These are phyloP conservation scores for Cupressus sempervirens DNA, from an alignment of 75 land plant genomes.

Conservation along the genomic window DNA sequence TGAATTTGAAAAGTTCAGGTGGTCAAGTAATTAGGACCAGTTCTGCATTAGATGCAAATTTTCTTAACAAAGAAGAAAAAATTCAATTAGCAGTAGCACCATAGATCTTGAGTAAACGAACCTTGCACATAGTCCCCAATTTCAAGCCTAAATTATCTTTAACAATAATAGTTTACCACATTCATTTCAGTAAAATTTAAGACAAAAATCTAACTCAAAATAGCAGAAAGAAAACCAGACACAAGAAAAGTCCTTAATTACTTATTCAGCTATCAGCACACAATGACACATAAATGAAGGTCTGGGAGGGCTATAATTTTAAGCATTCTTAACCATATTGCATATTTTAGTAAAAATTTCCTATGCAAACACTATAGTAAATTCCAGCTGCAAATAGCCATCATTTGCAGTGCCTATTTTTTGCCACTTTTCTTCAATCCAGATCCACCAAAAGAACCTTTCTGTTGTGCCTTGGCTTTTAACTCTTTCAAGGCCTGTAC, in stretches of 20 bases:
- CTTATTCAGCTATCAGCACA: background rate
- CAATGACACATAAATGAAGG: background rate
- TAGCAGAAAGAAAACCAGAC: background rate
- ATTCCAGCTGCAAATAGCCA: background rate
- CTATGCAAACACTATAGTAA: background rate
- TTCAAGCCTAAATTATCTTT: background rate
- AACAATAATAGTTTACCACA: background rate
- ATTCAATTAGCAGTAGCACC: background rate
- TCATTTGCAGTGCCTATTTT: conserved; percentile 29
- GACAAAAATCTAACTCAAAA: background rate
- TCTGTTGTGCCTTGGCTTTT: conserved; percentile 74
- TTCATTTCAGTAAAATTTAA: too few species aligned
- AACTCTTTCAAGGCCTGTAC: conserved; percentile 79
- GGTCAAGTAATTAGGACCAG: background rate
- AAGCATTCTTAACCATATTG: background rate
- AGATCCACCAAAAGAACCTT: conserved; percentile 76
- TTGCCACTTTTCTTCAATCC: conserved; percentile 93
- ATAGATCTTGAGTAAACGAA: background rate
- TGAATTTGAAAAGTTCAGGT: too few species aligned
- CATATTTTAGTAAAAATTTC: conserved; percentile 3
- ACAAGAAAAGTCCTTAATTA: background rate
- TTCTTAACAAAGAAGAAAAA: background rate
- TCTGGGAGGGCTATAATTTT: background rate
- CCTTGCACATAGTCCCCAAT: background rate
- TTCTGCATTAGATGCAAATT: background rate